Evolutionary conservation across 1,284 basidiomycete genomes (phyloP).

Genomic region (Grifola frondosa): DNA sequence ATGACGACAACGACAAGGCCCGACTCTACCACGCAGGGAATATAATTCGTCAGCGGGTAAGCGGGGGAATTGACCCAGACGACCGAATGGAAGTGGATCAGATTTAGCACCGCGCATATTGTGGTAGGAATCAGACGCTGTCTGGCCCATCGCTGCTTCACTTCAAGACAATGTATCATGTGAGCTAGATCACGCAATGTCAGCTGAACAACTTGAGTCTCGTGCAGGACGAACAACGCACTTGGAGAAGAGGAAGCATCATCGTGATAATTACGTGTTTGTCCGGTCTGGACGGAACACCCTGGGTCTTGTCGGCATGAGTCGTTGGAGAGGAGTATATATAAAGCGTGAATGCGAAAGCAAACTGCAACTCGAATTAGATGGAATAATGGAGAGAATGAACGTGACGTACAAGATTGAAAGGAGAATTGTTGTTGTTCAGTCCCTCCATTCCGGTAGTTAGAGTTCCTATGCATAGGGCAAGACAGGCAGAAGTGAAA

Average conservation of each 20-base stretch:
- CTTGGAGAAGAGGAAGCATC: constrained; percentile 67
- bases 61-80: constrained; percentile 47
- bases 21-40: constrained; percentile 70
- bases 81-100: constrained; percentile 66
- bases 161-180: constrained; percentile 63
- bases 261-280: constrained; percentile 67
- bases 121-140: constrained; percentile 67
- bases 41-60: constrained; percentile 70
- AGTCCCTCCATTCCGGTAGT: constrained; percentile 65
- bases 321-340: constrained; percentile 67
- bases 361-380: constrained; percentile 46
- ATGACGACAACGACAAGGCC: constrained; percentile 53
- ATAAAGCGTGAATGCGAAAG: constrained; percentile 72
- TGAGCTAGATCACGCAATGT: too few relatives aligned
- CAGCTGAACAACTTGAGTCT: constrained; percentile 1
- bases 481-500: constrained; percentile 62
- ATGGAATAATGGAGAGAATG: background rate
- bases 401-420: constrained; percentile 55
- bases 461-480: constrained; percentile 63
- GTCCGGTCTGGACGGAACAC: constrained; percentile 59
- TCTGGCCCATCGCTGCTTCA: constrained; percentile 57
- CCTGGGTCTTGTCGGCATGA: constrained; percentile 44
- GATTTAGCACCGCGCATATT: constrained; percentile 54
- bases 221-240: constrained; percentile 23
- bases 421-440: constrained; percentile 52